phyloP scores from a whole-genome alignment of 345 rosid genomes.

The Durio zibethinus region DNA sequence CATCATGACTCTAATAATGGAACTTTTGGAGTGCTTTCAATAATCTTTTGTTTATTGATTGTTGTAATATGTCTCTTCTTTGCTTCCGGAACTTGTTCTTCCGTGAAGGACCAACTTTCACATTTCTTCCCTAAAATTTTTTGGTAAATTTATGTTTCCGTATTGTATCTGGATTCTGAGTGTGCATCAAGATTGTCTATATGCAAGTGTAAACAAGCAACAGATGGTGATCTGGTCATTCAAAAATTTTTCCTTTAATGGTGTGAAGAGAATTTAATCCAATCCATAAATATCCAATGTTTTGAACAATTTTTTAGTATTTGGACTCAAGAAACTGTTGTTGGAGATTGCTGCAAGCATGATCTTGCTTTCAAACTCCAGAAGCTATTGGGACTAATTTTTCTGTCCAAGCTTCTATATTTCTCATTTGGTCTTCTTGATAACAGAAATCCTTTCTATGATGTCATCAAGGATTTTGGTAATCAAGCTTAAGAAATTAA shows the following conservation, averaged over 20 bases:
- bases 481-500: not conserved
- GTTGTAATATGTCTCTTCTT: not conserved
- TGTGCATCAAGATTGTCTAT: not conserved
- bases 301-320: not conserved
- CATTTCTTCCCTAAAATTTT: not conserved
- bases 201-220: not conserved
- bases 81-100: conserved; percentile 16
- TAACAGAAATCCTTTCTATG: not conserved
- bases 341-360: not conserved
- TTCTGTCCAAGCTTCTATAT: not conserved
- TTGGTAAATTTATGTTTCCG: not conserved
- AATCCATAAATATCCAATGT: not conserved
- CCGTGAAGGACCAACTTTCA: conserved; percentile 13
- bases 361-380: not conserved
- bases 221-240: not conserved
- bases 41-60: conserved; percentile 10
- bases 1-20: conserved; percentile 16
- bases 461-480: not conserved
- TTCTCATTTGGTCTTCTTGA: not conserved
- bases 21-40: conserved; percentile 17
- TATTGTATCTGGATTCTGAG: not conserved
- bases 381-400: not conserved
- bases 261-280: not conserved
- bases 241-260: not conserved
- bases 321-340: not conserved